These are phyloP conservation scores for Ulota crispa DNA, from an alignment of 225 moss, liverwort and hornwort species.

Conservation along the genomic window DNA sequence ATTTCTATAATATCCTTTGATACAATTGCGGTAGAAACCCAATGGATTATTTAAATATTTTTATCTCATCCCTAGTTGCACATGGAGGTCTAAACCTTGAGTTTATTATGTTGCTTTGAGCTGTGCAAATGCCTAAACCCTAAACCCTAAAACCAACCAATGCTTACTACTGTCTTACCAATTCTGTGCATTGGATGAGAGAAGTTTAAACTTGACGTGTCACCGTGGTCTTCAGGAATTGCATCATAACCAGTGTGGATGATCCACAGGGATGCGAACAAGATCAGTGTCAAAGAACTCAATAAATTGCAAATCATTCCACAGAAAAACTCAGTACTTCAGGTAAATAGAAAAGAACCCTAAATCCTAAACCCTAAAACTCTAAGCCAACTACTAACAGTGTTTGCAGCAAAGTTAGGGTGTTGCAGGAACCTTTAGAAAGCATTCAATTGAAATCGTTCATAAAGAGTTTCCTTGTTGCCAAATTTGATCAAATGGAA, in stretches of 20 bases:
- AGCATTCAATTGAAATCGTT: no score
- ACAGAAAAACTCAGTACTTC: not conserved
- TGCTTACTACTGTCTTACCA: slow-evolving; percentile 20
- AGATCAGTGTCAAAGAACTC: slow-evolving; percentile 98
- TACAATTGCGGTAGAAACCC: not conserved
- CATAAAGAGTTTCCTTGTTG: no score
- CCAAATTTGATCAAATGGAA: no score
- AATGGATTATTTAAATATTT: not conserved
- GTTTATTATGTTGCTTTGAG: not conserved
- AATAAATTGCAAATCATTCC: slow-evolving; percentile 75
- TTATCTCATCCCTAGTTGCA: not conserved
- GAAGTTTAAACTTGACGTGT: slow-evolving; percentile 3
- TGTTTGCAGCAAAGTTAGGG: not conserved
- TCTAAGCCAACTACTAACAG: not conserved
- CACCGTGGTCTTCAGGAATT: slow-evolving; percentile 11
- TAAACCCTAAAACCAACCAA: not conserved
- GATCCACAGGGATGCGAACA: slow-evolving; percentile 89
- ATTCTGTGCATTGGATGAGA: slow-evolving; percentile 1
- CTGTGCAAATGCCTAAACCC: not conserved
- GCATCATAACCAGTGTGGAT: slow-evolving; percentile 77
- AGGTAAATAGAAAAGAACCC: not conserved
- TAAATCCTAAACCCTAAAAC: not conserved
- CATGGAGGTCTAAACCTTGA: not conserved
- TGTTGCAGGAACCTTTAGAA: not conserved
- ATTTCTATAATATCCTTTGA: no score